These are phyloP conservation scores for Blastocystis sp. DNA, from an alignment of 352 stramenopile genomes.

Conservation along the genomic window DNA sequence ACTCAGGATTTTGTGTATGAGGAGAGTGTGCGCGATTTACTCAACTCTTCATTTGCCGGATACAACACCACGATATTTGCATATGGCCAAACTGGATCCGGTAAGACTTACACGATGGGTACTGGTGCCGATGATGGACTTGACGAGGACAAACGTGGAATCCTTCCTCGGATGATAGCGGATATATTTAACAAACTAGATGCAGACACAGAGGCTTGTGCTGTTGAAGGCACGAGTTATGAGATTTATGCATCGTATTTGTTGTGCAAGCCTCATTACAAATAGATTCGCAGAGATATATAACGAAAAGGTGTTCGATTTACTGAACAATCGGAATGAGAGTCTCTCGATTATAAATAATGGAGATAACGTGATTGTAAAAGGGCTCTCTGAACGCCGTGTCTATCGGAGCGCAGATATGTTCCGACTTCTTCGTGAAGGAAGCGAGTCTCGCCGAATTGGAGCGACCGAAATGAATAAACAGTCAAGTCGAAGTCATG, in stretches of 20 bases:
- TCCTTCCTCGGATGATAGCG: slow-evolving; percentile 42
- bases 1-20: slow-evolving; percentile 62
- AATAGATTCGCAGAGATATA: slow-evolving; percentile 80
- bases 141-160: not conserved
- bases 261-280: not conserved
- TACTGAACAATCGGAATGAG: slow-evolving; percentile 74
- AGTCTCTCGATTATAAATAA: slow-evolving; percentile 63
- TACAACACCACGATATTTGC: slow-evolving; percentile 65
- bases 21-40: slow-evolving; percentile 43
- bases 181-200: slow-evolving; percentile 45
- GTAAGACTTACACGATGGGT: slow-evolving; percentile 66
- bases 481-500: slow-evolving; percentile 87
- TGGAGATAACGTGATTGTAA: slow-evolving; percentile 71
- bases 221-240: not conserved
- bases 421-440: slow-evolving; percentile 21
- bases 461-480: slow-evolving; percentile 93
- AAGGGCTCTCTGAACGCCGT: slow-evolving; percentile 66
- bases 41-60: slow-evolving; percentile 51
- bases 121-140: not conserved
- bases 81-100: slow-evolving; percentile 65
- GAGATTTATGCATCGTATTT: slow-evolving; percentile 7
- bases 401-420: not conserved
- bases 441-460: slow-evolving; percentile 73
- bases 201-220: not conserved
- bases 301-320: slow-evolving; percentile 87